Conservation (phyloP, 805 yeast genomes). For the Kodamaea hsintzibuensis region DNA sequence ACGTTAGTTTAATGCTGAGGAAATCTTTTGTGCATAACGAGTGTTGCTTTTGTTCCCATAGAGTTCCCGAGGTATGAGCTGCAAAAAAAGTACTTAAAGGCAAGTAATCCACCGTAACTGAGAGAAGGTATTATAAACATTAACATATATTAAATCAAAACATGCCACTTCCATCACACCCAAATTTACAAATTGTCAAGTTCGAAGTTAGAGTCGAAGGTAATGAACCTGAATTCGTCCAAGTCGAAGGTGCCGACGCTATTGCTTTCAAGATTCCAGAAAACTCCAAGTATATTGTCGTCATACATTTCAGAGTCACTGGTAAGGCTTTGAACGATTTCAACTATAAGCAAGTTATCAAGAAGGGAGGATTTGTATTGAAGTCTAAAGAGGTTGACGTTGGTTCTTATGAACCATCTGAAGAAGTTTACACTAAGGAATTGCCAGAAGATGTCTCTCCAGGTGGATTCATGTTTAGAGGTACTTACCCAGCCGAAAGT, state of each 20-base stretch:
- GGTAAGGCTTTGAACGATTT: constrained; percentile 30
- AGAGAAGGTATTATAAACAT: too few relatives aligned
- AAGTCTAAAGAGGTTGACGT: constrained; percentile 29
- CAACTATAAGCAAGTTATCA: constrained; percentile 36
- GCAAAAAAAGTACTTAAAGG: constrained; percentile 8
- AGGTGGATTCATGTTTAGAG: constrained; percentile 40
- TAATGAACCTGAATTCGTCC: constrained; percentile 23
- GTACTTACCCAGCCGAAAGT: constrained; percentile 30
- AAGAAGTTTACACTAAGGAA: constrained; percentile 29
- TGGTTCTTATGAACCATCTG: constrained; percentile 36
- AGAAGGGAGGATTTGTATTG: constrained; percentile 36
- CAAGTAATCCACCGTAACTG: neutral
- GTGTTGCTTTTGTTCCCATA: neutral
- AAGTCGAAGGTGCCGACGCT: constrained; percentile 23
- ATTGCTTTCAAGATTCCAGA: constrained; percentile 38
- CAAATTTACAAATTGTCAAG: constrained; percentile 35
- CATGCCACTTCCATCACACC: constrained; percentile 18
- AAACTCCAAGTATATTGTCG: constrained; percentile 31
- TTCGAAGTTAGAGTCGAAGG: constrained; percentile 34
- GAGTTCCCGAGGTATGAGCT: constrained; percentile 3
- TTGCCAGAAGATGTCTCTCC: constrained; percentile 40
- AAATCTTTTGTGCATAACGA: neutral
- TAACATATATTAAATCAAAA: neutral
- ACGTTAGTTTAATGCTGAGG: neutral
- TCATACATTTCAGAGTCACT: constrained; percentile 34